A percentile compares a stretch with the other conserved stretches of the same genome.
These are phyloP conservation scores for Venturiaceae sp. DNA, from an alignment of 2,329 filamentous ascomycete species.

Conservation along the genomic window DNA sequence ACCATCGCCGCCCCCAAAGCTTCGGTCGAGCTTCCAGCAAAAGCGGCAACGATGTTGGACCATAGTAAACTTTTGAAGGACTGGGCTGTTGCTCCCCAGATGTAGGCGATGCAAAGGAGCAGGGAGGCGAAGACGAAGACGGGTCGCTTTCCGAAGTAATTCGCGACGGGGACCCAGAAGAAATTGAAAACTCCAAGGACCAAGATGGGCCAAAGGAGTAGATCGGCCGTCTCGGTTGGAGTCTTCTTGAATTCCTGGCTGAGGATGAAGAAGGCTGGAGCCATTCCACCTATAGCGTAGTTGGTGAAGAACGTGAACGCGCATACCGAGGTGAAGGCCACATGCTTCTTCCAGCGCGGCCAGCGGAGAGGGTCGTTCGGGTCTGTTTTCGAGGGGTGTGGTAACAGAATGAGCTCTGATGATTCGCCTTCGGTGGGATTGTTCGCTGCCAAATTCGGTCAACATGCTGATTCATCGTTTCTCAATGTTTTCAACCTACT, in stretches of 20 bases:
- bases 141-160: conserved; percentile 37
- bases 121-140: conserved; percentile 34
- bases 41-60: conserved; percentile 35
- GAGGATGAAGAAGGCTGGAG: conserved; percentile 33
- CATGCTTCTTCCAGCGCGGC: conserved; percentile 35
- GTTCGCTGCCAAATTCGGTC: not conserved
- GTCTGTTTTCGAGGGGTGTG: conserved; percentile 34
- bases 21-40: conserved; percentile 46
- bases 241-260: conserved; percentile 36
- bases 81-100: conserved; percentile 35
- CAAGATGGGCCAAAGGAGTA: conserved; percentile 32
- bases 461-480: not conserved
- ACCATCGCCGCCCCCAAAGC: conserved; percentile 81
- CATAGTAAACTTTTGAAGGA: conserved; percentile 34
- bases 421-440: conserved; percentile 13
- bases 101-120: conserved; percentile 34
- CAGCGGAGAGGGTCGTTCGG: conserved; percentile 40
- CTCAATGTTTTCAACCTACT: conserved; percentile 8
- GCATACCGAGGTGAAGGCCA: conserved; percentile 34
- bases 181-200: conserved; percentile 43
- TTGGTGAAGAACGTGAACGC: conserved; percentile 43
- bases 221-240: conserved; percentile 31
- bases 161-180: conserved; percentile 40
- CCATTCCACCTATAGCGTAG: conserved; percentile 34
- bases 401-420: conserved; percentile 31